Percentiles rank a stretch among this genome's conserved stretches.
Evolutionary conservation across 805 yeast genomes (phyloP).

Genomic region (Metschnikowia santaceciliae): DNA sequence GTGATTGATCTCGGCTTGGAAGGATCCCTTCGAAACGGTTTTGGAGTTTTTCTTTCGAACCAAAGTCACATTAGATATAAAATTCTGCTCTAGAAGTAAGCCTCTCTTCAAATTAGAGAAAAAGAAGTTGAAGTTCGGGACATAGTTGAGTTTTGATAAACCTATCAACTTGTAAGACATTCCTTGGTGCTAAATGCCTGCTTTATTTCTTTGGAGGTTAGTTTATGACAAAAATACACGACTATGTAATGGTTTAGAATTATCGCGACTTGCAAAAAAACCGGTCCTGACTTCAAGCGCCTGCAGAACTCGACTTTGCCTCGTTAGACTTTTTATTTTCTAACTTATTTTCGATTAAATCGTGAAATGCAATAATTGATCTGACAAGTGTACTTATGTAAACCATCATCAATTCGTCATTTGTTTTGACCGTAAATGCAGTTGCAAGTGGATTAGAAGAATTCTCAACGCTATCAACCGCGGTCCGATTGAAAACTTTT

Average conservation of each 20-base stretch:
- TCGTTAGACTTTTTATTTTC: conserved; percentile 53
- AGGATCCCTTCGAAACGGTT: not conserved
- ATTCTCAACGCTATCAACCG: conserved; percentile 12
- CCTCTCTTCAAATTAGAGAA: conserved; percentile 32
- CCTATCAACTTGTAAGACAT: conserved; percentile 20
- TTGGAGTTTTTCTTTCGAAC: conserved; percentile 4
- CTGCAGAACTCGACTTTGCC: conserved; percentile 9
- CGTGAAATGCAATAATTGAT: conserved; percentile 94
- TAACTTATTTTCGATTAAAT: conserved; percentile 91
- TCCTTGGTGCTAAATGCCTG: not conserved
- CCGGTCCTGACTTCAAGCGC: not conserved
- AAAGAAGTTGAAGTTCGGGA: conserved; percentile 31
- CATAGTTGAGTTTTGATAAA: conserved; percentile 21
- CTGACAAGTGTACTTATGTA: conserved; percentile 87
- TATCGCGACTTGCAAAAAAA: conserved; percentile 1
- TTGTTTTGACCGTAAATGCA: conserved; percentile 89
- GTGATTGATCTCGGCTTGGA: not conserved
- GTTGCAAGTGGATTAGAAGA: conserved; percentile 56
- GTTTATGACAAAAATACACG: conserved; percentile 13
- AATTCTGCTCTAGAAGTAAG: conserved; percentile 29
- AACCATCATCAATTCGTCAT: conserved; percentile 92
- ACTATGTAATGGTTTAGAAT: conserved; percentile 2
- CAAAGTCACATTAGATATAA: conserved; percentile 30
- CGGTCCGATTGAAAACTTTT: conserved; percentile 1
- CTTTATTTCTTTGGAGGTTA: not conserved